Conservation (phyloP, 768 basidiomycete species). For the Fistulinella prunicolor region DNA sequence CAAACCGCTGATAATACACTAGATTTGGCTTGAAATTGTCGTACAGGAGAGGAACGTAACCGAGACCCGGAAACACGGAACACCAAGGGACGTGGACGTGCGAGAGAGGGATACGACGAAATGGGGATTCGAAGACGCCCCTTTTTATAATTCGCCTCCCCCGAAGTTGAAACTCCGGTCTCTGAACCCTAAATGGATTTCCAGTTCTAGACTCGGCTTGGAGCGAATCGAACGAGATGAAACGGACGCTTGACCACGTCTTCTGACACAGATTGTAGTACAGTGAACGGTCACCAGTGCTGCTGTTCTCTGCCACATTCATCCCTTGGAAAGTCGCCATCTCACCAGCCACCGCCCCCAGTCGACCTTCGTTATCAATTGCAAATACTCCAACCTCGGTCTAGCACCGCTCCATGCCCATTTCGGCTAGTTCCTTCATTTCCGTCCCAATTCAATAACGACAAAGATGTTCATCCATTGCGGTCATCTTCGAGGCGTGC, state of each 20-base stretch:
- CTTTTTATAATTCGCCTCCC: constrained; percentile 42
- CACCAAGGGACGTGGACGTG: constrained; percentile 48
- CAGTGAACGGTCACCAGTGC: too few relatives aligned
- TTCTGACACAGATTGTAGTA: too few relatives aligned
- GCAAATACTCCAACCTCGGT: constrained; percentile 18
- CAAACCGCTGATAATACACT: constrained; percentile 44
- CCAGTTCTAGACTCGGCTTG: constrained; percentile 19
- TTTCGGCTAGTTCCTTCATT: constrained; percentile 10
- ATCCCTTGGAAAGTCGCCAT: not conserved
- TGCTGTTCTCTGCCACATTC: not conserved
- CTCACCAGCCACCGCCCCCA: not conserved
- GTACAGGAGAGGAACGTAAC: constrained; percentile 56
- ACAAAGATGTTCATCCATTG: constrained; percentile 10
- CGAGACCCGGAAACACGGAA: constrained; percentile 51
- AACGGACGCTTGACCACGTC: too few relatives aligned
- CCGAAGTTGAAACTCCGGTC: constrained; percentile 50
- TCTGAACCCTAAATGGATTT: constrained; percentile 28
- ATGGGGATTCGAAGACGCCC: constrained; percentile 30
- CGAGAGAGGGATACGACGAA: constrained; percentile 37
- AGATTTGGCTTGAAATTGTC: constrained; percentile 45
- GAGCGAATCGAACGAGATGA: too few relatives aligned
- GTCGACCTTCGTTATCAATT: constrained; percentile 20
- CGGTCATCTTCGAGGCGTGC: constrained; percentile 18
- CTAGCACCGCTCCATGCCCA: not conserved
- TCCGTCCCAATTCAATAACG: constrained; percentile 7